These are phyloP conservation scores for Aspergillus sp. DNA, from an alignment of 2,329 filamentous ascomycete species.

Conservation along the genomic window DNA sequence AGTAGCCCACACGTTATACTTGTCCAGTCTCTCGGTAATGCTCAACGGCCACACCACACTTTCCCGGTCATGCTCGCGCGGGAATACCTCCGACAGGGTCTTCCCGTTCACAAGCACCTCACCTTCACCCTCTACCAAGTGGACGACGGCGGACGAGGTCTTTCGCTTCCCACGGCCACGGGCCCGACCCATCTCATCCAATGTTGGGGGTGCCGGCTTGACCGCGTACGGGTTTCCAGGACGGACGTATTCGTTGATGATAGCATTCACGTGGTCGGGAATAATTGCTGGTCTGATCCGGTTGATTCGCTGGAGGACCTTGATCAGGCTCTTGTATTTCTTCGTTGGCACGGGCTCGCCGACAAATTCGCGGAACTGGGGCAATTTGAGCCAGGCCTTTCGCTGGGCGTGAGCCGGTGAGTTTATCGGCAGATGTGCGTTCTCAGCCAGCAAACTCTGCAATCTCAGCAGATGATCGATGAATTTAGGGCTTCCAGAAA, in stretches of 20 bases:
- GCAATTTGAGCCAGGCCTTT: slow-evolving; percentile 72
- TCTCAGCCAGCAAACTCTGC: slow-evolving; percentile 63
- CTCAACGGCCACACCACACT: slow-evolving; percentile 89
- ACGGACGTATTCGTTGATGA: slow-evolving; percentile 65
- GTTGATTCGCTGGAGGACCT: slow-evolving; percentile 72
- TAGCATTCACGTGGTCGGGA: slow-evolving; percentile 60
- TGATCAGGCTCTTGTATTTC: slow-evolving; percentile 71
- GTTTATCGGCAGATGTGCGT: slow-evolving; percentile 65
- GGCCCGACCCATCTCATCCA: slow-evolving; percentile 73
- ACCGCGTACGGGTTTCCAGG: slow-evolving; percentile 65
- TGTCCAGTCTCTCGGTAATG: slow-evolving; percentile 74
- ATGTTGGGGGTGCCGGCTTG: slow-evolving; percentile 51
- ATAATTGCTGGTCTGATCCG: slow-evolving; percentile 73
- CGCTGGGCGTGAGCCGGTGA: slow-evolving; percentile 59
- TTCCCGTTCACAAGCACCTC: slow-evolving; percentile 88
- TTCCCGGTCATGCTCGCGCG: slow-evolving; percentile 84
- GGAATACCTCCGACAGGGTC: slow-evolving; percentile 73
- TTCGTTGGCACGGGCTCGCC: slow-evolving; percentile 68
- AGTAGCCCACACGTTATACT: slow-evolving; percentile 91
- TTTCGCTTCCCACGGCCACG: slow-evolving; percentile 81
- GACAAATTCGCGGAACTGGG: slow-evolving; percentile 64
- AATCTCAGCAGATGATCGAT: slow-evolving; percentile 76
- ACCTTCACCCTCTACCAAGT: slow-evolving; percentile 85
- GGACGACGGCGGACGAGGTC: slow-evolving; percentile 75
- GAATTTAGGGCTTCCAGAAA: slow-evolving; percentile 77